Evolutionary conservation across 805 yeast species (phyloP).

Genomic region (Ogataea sp.): DNA sequence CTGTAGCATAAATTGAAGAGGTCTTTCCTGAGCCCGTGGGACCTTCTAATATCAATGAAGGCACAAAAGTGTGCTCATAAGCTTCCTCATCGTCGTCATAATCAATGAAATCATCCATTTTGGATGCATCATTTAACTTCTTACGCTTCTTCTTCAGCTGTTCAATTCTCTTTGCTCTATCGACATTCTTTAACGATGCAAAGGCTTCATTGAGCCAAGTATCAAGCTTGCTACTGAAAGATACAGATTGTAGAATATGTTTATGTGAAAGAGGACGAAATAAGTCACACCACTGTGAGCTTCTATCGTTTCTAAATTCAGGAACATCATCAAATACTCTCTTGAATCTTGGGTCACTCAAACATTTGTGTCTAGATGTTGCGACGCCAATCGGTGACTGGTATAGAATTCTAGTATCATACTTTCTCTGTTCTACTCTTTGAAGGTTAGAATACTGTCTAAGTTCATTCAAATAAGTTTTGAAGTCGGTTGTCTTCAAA

Average conservation of each 20-base stretch:
- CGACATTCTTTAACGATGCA: conserved; percentile 17
- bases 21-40: conserved; percentile 74
- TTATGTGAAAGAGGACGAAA: conserved; percentile 30
- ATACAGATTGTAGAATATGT: conserved; percentile 27
- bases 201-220: conserved; percentile 37
- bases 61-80: conserved; percentile 40
- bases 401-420: conserved; percentile 1
- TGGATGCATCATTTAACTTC: conserved; percentile 4
- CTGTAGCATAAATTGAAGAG: conserved; percentile 58
- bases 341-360: conserved; percentile 6
- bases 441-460: too few species aligned
- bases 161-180: conserved; percentile 18
- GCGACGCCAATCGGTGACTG: conserved; percentile 1
- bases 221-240: conserved; percentile 18
- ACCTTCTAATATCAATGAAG: conserved; percentile 63
- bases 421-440: too few species aligned
- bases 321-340: conserved; percentile 3
- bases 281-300: conserved; percentile 33
- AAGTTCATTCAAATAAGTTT: too few species aligned
- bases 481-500: too few species aligned
- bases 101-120: conserved; percentile 29
- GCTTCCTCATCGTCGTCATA: conserved; percentile 16
- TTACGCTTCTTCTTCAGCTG: conserved; percentile 14
- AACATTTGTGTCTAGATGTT: conserved; percentile 1
- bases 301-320: conserved; percentile 2